These are phyloP conservation scores for Penicillium angulare DNA, from an alignment of 495 filamentous ascomycete genomes.

Conservation along the genomic window DNA sequence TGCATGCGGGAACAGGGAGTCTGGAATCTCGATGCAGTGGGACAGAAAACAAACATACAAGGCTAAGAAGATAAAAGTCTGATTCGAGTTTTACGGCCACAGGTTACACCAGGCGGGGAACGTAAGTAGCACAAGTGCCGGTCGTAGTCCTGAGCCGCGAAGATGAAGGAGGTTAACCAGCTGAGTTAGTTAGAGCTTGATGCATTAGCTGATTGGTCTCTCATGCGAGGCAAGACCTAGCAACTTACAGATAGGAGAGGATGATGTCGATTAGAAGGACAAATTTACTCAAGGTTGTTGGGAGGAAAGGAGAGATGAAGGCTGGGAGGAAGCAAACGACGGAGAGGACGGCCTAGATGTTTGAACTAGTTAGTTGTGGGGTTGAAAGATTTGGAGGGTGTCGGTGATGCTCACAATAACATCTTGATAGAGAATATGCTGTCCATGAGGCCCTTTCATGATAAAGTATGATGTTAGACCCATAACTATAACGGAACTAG, in stretches of 20 bases:
- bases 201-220: background rate
- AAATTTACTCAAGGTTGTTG: slow-evolving; percentile 40
- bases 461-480: slow-evolving; percentile 58
- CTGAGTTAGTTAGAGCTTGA: slow-evolving; percentile 26
- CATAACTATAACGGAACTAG: slow-evolving; percentile 60
- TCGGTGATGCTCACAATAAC: slow-evolving; percentile 52
- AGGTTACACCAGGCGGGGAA: slow-evolving; percentile 29
- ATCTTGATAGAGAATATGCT: slow-evolving; percentile 52
- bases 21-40: background rate
- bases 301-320: slow-evolving; percentile 52
- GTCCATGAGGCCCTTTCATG: slow-evolving; percentile 34
- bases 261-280: slow-evolving; percentile 55
- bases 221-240: background rate
- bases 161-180: slow-evolving; percentile 62
- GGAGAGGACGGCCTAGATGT: slow-evolving; percentile 48
- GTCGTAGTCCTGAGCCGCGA: slow-evolving; percentile 56
- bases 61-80: slow-evolving; percentile 60
- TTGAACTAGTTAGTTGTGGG: background rate
- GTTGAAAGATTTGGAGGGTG: background rate
- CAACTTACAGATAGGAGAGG: slow-evolving; percentile 58
- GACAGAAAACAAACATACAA: slow-evolving; percentile 48
- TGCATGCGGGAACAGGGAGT: background rate
- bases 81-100: slow-evolving; percentile 46
- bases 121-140: slow-evolving; percentile 32
- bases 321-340: slow-evolving; percentile 58